Conservation (phyloP, 2,329 filamentous ascomycete genomes). For the Furcasterigmium sp. region DNA sequence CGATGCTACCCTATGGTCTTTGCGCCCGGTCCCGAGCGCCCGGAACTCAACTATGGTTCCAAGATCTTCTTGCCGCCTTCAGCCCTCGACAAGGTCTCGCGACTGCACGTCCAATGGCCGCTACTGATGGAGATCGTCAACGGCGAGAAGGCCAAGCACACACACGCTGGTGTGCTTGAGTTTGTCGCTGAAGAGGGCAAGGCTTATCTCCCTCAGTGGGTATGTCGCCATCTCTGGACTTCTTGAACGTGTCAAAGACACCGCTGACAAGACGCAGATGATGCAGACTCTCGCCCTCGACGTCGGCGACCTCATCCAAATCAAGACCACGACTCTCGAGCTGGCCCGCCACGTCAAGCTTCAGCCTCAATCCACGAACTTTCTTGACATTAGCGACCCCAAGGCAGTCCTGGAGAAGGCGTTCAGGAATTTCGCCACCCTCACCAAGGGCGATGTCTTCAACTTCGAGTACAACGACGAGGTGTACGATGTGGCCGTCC, state of each 20-base stretch:
- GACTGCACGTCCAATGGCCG: slow-evolving; percentile 93
- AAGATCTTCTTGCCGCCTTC: slow-evolving; percentile 98
- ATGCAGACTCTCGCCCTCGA: slow-evolving; percentile 90
- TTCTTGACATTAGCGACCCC: slow-evolving; percentile 94
- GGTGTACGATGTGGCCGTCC: slow-evolving; percentile 84
- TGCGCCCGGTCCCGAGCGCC: slow-evolving; percentile 84
- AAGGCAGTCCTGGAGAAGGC: slow-evolving; percentile 96
- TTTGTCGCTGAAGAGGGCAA: slow-evolving; percentile 97
- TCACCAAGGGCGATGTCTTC: slow-evolving; percentile 92
- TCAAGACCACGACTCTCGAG: slow-evolving; percentile 90
- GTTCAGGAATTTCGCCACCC: slow-evolving; percentile 90
- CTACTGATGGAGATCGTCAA: slow-evolving; percentile 96
- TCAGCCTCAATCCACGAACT: slow-evolving; percentile 86
- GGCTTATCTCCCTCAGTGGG: slow-evolving; percentile 94
- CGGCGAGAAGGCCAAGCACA: slow-evolving; percentile 71
- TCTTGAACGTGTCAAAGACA: background rate
- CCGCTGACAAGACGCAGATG: slow-evolving; percentile 53
- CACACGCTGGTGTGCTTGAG: slow-evolving; percentile 92
- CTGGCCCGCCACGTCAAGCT: slow-evolving; percentile 92
- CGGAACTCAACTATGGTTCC: slow-evolving; percentile 89
- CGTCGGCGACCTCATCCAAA: slow-evolving; percentile 88
- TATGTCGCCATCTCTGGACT: slow-evolving; percentile 31
- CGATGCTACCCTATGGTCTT: slow-evolving; percentile 94
- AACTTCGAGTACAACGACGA: slow-evolving; percentile 96
- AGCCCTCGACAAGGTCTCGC: slow-evolving; percentile 91